Evolutionary conservation across 768 basidiomycete genomes (phyloP), one percentile per base, ranked within the genome.

Genomic region (Tylopilus cervinicoccineus): DNA sequence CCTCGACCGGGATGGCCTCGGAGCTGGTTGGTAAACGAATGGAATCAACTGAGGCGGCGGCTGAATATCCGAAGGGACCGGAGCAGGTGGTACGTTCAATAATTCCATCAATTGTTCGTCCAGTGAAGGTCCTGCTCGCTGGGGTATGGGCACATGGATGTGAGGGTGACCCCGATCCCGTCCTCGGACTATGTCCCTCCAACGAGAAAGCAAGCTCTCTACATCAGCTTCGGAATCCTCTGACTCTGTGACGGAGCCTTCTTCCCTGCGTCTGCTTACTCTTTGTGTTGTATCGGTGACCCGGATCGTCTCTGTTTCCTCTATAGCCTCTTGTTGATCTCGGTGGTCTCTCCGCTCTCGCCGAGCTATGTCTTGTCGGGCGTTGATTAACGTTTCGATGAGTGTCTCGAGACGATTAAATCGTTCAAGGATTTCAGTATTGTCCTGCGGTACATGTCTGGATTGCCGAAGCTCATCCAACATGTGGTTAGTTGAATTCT

Each of bases 51-150:
- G 64, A 0, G 85, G 84, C 12, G 84, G 77, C 2, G 64, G 67
- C 39, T 75, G 70, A 14, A 77, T 70, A 13, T 68, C 66, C 7
- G 68, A 65, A 14, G 70, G 70, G 6, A 72, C 64, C 1, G 71
- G 63, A 19, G 68, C 65, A 14, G 72, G 68, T 9, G 70, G 72
- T 11, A 78, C 60, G n/a, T 76, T 74, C 23, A 88, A 56, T 28
- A 87, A 73, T 8, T 83, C 80, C 48, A 81, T 77, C 5, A 88
- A 63, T 45, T 80, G 76, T 42, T 84, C 76, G 9, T 78, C 77
- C 31, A 87, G 67, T 0, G 83, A 78, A 5, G 71, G 76, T 8
- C 76, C 78, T 24, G 72, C 50, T n/a, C 59, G 65, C 10, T 62
- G 55, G 6, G 73, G 74, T 5, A 73, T 62, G 6, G 80, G 73